A percentile compares a stretch with the other conserved stretches of the same genome.
phyloP scores from a whole-genome alignment of 2,329 filamentous ascomycete genomes.

The Exophiala calicioides region DNA sequence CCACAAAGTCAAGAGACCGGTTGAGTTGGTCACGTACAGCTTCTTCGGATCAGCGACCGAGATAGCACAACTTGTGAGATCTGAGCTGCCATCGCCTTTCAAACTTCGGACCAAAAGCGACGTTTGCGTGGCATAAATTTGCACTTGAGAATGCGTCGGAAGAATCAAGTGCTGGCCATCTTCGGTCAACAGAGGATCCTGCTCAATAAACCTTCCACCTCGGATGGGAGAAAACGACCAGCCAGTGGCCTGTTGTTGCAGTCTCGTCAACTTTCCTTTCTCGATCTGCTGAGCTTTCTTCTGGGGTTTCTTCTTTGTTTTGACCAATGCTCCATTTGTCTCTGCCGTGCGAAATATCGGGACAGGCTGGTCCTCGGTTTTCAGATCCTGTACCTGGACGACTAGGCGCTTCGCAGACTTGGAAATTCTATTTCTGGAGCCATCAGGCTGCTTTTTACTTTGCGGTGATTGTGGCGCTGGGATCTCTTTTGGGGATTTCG shows the following conservation, averaged over 20 bases:
- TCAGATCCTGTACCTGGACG: neutral
- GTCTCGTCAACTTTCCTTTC: neutral
- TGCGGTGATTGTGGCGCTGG: neutral
- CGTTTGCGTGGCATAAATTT: conserved; percentile 77
- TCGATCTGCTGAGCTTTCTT: conserved; percentile 9
- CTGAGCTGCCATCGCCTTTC: conserved; percentile 51
- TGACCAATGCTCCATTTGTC: conserved; percentile 8
- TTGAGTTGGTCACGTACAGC: conserved; percentile 55
- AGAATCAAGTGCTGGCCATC: conserved; percentile 70
- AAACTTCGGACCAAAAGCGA: conserved; percentile 79
- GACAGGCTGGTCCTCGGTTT: neutral
- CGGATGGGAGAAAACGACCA: conserved; percentile 54
- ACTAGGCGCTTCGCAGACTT: neutral
- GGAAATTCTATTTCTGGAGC: neutral
- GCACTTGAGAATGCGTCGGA: conserved; percentile 71
- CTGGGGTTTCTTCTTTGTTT: conserved; percentile 30
- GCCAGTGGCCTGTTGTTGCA: conserved; percentile 8
- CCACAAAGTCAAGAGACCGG: conserved; percentile 57
- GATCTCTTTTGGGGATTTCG: neutral
- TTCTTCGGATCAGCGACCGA: conserved; percentile 54
- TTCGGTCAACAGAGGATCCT: conserved; percentile 59
- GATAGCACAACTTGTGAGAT: conserved; percentile 54
- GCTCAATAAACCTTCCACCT: conserved; percentile 57
- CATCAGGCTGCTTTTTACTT: neutral
- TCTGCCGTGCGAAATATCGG: neutral